Conservation (phyloP, 164 flowering plant species). For the Malania oleifera region DNA sequence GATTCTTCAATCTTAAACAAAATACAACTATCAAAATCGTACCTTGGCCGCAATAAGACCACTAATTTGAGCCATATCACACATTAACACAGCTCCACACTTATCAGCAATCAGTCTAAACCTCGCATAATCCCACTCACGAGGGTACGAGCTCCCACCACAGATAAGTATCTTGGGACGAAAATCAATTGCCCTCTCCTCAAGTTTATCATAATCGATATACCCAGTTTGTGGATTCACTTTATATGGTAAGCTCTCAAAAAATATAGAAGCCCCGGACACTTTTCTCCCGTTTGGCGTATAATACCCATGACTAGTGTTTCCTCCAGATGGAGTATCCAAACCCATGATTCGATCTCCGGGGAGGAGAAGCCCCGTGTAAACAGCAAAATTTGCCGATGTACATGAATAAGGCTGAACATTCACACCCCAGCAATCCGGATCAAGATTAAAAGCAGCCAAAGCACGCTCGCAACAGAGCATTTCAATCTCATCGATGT, state of each 20-base stretch:
- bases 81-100: constrained; percentile 68
- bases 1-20: no score
- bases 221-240: constrained; percentile 75
- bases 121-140: constrained; percentile 80
- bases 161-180: constrained; percentile 81
- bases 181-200: constrained; percentile 74
- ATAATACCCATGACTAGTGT: constrained; percentile 55
- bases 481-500: constrained; percentile 47
- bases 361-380: constrained; percentile 45
- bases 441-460: constrained; percentile 36
- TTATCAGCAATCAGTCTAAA: constrained; percentile 77
- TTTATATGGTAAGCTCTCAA: constrained; percentile 74
- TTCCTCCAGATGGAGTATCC: constrained; percentile 56
- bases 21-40: no score
- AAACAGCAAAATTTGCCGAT: constrained; percentile 55
- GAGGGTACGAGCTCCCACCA: constrained; percentile 86
- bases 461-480: constrained; percentile 45
- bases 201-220: constrained; percentile 77
- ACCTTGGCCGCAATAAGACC: constrained; percentile 86
- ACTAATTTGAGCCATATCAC: constrained; percentile 91
- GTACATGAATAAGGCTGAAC: constrained; percentile 59
- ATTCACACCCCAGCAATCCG: constrained; percentile 53
- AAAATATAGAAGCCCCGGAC: constrained; percentile 78
- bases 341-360: constrained; percentile 61
- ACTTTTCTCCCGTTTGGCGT: constrained; percentile 71